Evolutionary conservation across 2,329 filamentous ascomycete genomes (phyloP), one percentile per base, ranked within the genome.

Genomic region (Cordyceps tenuipes): DNA sequence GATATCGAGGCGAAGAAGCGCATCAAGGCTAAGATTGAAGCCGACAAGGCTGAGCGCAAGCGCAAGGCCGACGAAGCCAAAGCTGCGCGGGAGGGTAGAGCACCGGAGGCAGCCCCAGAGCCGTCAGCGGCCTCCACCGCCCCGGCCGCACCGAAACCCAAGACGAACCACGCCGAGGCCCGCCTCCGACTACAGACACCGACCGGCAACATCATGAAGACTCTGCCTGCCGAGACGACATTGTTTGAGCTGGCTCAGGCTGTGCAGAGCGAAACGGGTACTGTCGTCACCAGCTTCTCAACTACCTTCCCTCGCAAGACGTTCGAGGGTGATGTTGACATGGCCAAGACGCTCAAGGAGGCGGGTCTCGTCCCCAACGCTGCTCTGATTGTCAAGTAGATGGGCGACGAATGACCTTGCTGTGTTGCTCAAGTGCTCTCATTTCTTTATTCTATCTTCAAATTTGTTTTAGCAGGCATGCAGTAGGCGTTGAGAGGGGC

Each of bases 11-110:
- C 91, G 12, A 94, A 93, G 79, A 90, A 88, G 74, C 85, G 89
- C 41, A 93, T 97, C 72, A 88, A 91, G 75, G 92, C 91, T 60
- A 92, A 92, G 80, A 96, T 99, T 64, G 92, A 94, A 66, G 92
- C 89, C 15, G 92, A 97, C 77, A 97, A 95, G 79, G 89, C 90
- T 66, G 91, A 93, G 68, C 86, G 94, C 58, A 86, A 89, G 64
- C 82, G 88, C 64, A 96, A 94, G 72, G 87, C 90, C 3, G 94
- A 96, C 69, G 80, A 85, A 61, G 89, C 91, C 67, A 96, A 93
- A 76, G 92, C 92, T 0, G 84, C 85, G 59, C 83, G 93, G n/a
- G 90, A 91, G 66, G 92, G 93, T n/a, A 79, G 83, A 58, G 76
- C 77, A 17, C 71, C 76, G 26, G 79, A 82, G 21, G 66, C 70